Conservation (phyloP, 2,329 filamentous ascomycete genomes). For the Fusarium cicatricum region DNA sequence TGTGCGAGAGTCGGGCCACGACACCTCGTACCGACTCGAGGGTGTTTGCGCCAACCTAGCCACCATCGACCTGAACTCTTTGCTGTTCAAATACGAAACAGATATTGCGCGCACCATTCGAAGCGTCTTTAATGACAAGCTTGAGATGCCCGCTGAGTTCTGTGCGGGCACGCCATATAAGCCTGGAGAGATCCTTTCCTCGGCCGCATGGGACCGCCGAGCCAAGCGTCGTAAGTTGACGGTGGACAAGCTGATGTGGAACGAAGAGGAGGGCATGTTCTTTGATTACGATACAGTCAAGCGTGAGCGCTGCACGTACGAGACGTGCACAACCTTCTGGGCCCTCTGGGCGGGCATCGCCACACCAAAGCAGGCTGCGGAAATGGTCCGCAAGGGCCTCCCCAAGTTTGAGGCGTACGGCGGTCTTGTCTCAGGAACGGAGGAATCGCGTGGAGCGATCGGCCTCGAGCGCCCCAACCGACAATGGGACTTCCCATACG, state of each 20-base stretch:
- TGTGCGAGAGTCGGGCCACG: slow-evolving; percentile 94
- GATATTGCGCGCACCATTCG: slow-evolving; percentile 91
- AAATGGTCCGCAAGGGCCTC: slow-evolving; percentile 81
- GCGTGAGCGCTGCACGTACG: slow-evolving; percentile 82
- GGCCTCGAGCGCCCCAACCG: slow-evolving; percentile 87
- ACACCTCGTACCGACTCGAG: slow-evolving; percentile 94
- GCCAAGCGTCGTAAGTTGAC: slow-evolving; percentile 83
- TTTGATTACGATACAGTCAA: slow-evolving; percentile 95
- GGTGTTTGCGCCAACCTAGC: slow-evolving; percentile 86
- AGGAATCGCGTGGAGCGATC: slow-evolving; percentile 83
- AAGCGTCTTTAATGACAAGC: slow-evolving; percentile 81
- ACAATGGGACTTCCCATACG: slow-evolving; percentile 98
- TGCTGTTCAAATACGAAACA: slow-evolving; percentile 96
- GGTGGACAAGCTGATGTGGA: slow-evolving; percentile 95
- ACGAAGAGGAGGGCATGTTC: slow-evolving; percentile 91
- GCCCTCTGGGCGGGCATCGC: slow-evolving; percentile 94
- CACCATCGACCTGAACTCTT: slow-evolving; percentile 92
- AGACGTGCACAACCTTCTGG: slow-evolving; percentile 95
- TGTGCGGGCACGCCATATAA: slow-evolving; percentile 70
- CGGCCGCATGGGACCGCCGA: slow-evolving; percentile 88
- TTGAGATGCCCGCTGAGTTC: slow-evolving; percentile 85
- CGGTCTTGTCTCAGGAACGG: slow-evolving; percentile 87
- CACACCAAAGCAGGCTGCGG: slow-evolving; percentile 84
- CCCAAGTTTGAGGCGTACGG: slow-evolving; percentile 89
- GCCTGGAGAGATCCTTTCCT: slow-evolving; percentile 78